Percentiles rank a stretch among this genome's conserved stretches.
Evolutionary conservation across 129 eudicot species (phyloP).

Genomic region (Helianthus annuus): HanXRQr2.0-SUNRISE NC_035436.2:87023199-87023698

Average conservation of each 20-base stretch:
- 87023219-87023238: constrained; percentile 25
- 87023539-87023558: constrained; percentile 25
- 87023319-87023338: constrained; percentile 77
- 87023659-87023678: constrained; percentile 69
- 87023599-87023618: constrained; percentile 45
- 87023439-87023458: constrained; percentile 76
- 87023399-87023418: constrained; percentile 7
- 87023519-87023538: constrained; percentile 48
- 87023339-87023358: constrained; percentile 72
- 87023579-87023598: constrained; percentile 56
- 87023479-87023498: constrained; percentile 18
- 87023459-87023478: constrained; percentile 38
- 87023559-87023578: constrained; percentile 81
- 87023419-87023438: constrained; percentile 50
- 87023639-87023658: constrained; percentile 70
- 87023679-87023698: constrained; percentile 44
- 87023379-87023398: constrained; percentile 34
- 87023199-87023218: constrained; percentile 24
- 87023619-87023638: constrained; percentile 60
- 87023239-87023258: constrained; percentile 52
- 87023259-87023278: constrained; percentile 99
- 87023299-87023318: constrained; percentile 66
- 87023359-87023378: constrained; percentile 66
- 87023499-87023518: constrained; percentile 52
- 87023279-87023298: constrained; percentile 88